Base-by-base conservation (phyloP, 2,329 filamentous ascomycete species). In the Colletotrichum camelliae region DNA sequence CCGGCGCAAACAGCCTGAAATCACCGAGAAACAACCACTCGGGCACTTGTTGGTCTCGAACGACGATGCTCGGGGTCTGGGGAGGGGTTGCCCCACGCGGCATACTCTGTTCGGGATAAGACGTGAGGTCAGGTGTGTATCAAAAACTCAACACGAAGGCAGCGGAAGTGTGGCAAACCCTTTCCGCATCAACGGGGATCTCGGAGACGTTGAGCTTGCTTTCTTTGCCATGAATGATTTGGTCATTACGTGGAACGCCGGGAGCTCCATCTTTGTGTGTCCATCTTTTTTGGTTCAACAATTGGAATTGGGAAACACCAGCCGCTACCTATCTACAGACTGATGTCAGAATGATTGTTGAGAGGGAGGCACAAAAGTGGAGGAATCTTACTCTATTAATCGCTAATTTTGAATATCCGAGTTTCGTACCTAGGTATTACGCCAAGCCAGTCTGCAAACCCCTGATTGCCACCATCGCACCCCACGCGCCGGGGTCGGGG, bases 401-500 rank as follows among this genome's bases (percentile, higher is more conserved):
- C 48, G 66, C 66, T 68, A 70, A 21, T 52, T 13, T 70, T 16
- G 33, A 37, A 35, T n/a, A 68, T 21, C 8, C 15, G 24, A 31
- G 55, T 16, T 6, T 8, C 10, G 29, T 31, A 31, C 29, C 31
- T 8, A 33, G 24, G 24, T 27, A 7, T 57, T 29, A 77, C 35
- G 71, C 66, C 68, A 78, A 72, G 16, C 80, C 80, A 39, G 73
- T 39, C 67, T 81, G 77, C 66, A 89, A 74, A 2, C 86, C 88
- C 77, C 84, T 82, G 58, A 90, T 86, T 3, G 85, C 89, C 18
- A 90, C 88, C 88, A 92, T 92, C 29, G 93, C 88, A n/a, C 92
- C 93, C 87, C 93, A 92, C 6, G 93, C 93, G 35, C 93, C 93
- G 1, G 93, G 93, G 81, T 95, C 93, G 5, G 93, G 93, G 21